These are phyloP conservation scores for Fraxinus sp. DNA, from an alignment of 305 asterid species.

Conservation along the genomic window DNA sequence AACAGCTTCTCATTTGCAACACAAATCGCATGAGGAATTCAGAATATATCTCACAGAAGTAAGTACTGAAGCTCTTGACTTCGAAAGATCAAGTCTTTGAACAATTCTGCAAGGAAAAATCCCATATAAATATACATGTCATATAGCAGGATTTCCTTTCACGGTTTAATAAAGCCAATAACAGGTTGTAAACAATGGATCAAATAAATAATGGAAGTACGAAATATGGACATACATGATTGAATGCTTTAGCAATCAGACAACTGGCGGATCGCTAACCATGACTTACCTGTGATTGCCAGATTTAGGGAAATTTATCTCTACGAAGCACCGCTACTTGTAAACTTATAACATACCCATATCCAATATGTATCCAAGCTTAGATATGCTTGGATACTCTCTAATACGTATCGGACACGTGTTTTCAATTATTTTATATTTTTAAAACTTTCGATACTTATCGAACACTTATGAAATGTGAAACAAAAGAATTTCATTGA, in stretches of 20 bases:
- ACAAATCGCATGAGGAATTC: conserved; percentile 15
- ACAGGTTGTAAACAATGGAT: conserved; percentile 8
- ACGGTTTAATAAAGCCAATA: not conserved
- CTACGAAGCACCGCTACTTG: not conserved
- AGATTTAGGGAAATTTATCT: not conserved
- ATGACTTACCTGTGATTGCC: not conserved
- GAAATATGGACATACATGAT: conserved; percentile 6
- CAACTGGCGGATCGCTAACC: conserved; percentile 2
- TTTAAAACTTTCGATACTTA: not conserved
- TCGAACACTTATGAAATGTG: not conserved
- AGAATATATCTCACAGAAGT: conserved; percentile 66
- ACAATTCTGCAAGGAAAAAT: conserved; percentile 62
- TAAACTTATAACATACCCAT: not conserved
- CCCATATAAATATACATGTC: not conserved
- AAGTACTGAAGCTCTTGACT: conserved; percentile 96
- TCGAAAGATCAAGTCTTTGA: conserved; percentile 89
- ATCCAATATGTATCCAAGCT: not conserved
- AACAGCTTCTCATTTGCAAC: conserved; percentile 13
- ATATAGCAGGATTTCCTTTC: conserved; percentile 2
- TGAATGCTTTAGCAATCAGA: conserved; percentile 14
- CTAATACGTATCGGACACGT: not conserved
- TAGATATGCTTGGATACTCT: not conserved
- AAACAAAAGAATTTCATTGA: not conserved
- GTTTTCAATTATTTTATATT: not conserved
- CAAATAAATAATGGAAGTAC: conserved; percentile 13